These are phyloP conservation scores for Cyberlindnera bimundalis DNA, from an alignment of 805 yeast genomes.

Conservation along the genomic window DNA sequence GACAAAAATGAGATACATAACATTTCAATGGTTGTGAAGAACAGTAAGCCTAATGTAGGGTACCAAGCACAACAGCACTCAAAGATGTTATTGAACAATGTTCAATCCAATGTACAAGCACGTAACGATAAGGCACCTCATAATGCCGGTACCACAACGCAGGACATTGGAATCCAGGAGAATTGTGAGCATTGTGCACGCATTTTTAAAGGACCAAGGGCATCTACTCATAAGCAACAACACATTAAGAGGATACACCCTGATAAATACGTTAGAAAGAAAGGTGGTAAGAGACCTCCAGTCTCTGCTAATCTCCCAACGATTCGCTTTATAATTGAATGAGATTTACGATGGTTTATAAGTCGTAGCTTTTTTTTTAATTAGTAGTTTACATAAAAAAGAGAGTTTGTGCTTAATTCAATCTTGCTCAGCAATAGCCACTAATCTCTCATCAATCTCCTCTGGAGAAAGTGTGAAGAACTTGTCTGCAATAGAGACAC, in stretches of 20 bases:
- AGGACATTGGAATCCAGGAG: conserved; percentile 29
- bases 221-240: conserved; percentile 46
- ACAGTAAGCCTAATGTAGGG: neutral
- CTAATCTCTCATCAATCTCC: conserved; percentile 91
- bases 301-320: neutral
- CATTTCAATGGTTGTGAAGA: neutral
- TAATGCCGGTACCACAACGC: conserved; percentile 20
- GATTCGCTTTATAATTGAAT: neutral
- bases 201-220: conserved; percentile 43
- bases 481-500: conserved; percentile 70
- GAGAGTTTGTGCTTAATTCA: conserved; percentile 29
- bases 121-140: conserved; percentile 10
- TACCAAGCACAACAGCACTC: neutral
- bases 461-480: conserved; percentile 75
- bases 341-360: neutral
- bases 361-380: too few relatives aligned
- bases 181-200: conserved; percentile 42
- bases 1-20: neutral
- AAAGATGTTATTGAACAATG: neutral
- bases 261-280: conserved; percentile 40
- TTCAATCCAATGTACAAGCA: neutral
- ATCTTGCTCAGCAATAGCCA: conserved; percentile 95
- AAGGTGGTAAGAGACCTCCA: conserved; percentile 37
- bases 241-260: conserved; percentile 46
- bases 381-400: too few relatives aligned